Percentiles rank a stretch among this genome's conserved stretches.
These are phyloP conservation scores for Rhamnella rubrinervis DNA, from an alignment of 331 rosid genomes.

Conservation along the genomic window DNA sequence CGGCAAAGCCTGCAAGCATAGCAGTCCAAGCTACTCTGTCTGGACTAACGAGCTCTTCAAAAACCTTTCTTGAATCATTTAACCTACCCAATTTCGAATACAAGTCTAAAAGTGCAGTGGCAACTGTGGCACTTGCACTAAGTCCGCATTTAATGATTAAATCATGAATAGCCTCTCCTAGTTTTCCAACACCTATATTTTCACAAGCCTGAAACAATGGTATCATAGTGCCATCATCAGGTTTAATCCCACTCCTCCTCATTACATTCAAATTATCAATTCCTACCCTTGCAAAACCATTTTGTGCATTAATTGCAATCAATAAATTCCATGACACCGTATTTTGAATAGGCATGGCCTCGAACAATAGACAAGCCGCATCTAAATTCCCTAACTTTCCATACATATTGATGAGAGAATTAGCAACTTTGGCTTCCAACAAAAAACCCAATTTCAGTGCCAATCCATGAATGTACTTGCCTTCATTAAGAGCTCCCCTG, in stretches of 20 bases:
- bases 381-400: conserved; percentile 13
- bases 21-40: conserved; percentile 50
- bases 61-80: conserved; percentile 41
- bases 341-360: conserved; percentile 12
- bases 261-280: conserved; percentile 16
- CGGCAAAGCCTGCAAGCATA: conserved; percentile 48
- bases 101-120: conserved; percentile 48
- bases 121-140: conserved; percentile 27
- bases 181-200: conserved; percentile 38
- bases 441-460: conserved; percentile 19
- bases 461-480: conserved; percentile 16
- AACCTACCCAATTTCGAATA: conserved; percentile 53
- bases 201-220: conserved; percentile 52
- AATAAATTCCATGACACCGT: conserved; percentile 23
- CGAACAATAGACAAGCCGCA: conserved; percentile 15
- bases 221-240: conserved; percentile 46
- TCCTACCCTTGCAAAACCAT: conserved; percentile 2
- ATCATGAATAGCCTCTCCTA: conserved; percentile 54
- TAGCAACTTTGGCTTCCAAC: conserved; percentile 22
- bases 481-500: conserved; percentile 16
- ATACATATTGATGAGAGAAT: conserved; percentile 22
- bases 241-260: conserved; percentile 35
- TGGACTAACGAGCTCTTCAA: conserved; percentile 34
- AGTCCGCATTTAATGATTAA: conserved; percentile 35
- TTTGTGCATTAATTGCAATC: conserved; percentile 9